phyloP scores from a whole-genome alignment of 129 eudicot genomes.

The Apium graveolens region DNA sequence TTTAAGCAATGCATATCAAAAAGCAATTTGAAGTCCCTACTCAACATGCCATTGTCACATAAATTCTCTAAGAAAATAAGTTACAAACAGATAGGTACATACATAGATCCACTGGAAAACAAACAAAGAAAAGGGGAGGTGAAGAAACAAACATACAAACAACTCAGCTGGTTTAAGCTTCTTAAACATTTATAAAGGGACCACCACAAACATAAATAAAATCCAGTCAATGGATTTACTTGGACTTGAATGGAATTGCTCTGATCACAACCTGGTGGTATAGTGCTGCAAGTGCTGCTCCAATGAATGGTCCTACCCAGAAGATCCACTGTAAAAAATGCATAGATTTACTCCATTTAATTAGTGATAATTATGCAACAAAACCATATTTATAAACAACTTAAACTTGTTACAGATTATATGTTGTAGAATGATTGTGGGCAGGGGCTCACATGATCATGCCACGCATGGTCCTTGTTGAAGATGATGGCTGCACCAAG shows the following conservation, averaged over 20 bases:
- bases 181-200: not conserved
- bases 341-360: not conserved
- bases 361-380: not conserved
- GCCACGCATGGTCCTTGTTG: conserved; percentile 60
- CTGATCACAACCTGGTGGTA: conserved; percentile 63
- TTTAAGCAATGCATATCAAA: not conserved
- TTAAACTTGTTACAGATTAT: not conserved
- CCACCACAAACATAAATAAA: not conserved
- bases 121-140: not conserved
- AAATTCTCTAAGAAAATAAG: not conserved
- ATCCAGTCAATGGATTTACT: conserved; percentile 15
- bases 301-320: conserved; percentile 68
- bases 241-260: conserved; percentile 53
- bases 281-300: conserved; percentile 59
- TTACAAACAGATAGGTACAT: conserved; percentile 7
- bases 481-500: conserved; percentile 67
- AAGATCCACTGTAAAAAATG: conserved; percentile 53
- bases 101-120: not conserved
- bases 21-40: not conserved
- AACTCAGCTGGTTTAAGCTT: not conserved
- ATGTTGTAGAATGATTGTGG: not conserved
- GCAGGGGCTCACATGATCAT: conserved; percentile 51
- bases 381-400: not conserved
- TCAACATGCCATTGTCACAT: conserved; percentile 8
- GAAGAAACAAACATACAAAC: conserved; percentile 6